Evolutionary conservation across 768 basidiomycete genomes (phyloP), one percentile per base, ranked within the genome.

Genomic region (Exsudoporus frostii): DNA sequence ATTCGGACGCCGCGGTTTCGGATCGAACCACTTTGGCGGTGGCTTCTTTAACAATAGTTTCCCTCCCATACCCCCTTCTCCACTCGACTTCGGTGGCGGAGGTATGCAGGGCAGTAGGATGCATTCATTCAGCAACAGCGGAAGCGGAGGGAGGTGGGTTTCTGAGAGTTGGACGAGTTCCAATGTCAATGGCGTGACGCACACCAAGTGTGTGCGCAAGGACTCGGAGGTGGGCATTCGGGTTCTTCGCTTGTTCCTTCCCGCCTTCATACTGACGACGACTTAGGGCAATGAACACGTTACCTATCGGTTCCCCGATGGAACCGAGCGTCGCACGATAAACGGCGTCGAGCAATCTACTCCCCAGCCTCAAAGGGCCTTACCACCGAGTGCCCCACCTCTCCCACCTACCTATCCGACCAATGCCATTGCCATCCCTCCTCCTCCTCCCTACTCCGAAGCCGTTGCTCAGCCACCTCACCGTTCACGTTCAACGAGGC

Each of bases 201-300:
- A 84, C 54, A 81, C 66, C 19, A 80, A 68, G 65, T 81, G 59
- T 71, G 81, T 69, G 72, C 79, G 66, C 64, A 77, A 55, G 65
- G 87, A 91, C 61, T 76, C 73, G 37, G 66, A 83, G 34, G 89
- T 89, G 61, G 59, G 84, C 68, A 15, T 29, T 38, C 13, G n/a
- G 7, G 33, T 7, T 44, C 7, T 43, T 14, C 48, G 5, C 17
- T 45, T 48, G 30, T 34, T 25, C n/a, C n/a, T 15, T 9, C n/a
- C 13, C n/a, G n/a, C n/a, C 22, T 22, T 45, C 49, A 39, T 32
- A 32, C 48, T 50, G 48, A 48, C 38, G 32, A 60, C 45, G 45
- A 44, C 41, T 3, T 55, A 91, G 88, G 89, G 89, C 3, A 88
- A 88, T 58, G 86, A 88, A 60, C 86, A 90, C 65, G 72, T 86